Evolutionary conservation across 2,329 filamentous ascomycete species (phyloP).

Genomic region (Penicillium expansum): DNA sequence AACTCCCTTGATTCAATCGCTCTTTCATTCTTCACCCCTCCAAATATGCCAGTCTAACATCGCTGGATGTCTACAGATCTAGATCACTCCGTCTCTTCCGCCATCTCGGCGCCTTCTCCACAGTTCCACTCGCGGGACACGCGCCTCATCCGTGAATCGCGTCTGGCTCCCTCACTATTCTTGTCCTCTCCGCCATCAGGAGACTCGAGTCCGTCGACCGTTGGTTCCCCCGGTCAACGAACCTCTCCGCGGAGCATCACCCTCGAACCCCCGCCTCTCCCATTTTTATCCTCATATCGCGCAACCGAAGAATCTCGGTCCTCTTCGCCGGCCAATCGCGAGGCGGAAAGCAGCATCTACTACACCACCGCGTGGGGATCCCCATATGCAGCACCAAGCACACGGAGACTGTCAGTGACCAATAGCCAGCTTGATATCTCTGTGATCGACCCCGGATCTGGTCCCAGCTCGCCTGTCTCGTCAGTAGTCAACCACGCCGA

Average conservation of each 20-base stretch:
- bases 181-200: slow-evolving; percentile 37
- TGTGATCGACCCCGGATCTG: slow-evolving; percentile 39
- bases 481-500: slow-evolving; percentile 28
- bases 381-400: slow-evolving; percentile 69
- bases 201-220: slow-evolving; percentile 37
- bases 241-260: slow-evolving; percentile 28
- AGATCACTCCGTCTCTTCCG: slow-evolving; percentile 38
- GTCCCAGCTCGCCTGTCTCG: slow-evolving; percentile 36
- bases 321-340: slow-evolving; percentile 42
- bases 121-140: slow-evolving; percentile 29
- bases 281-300: slow-evolving; percentile 33
- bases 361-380: slow-evolving; percentile 88
- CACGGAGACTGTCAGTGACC: slow-evolving; percentile 41
- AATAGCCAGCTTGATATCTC: slow-evolving; percentile 49
- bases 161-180: slow-evolving; percentile 31
- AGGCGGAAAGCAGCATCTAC: slow-evolving; percentile 52
- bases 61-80: slow-evolving; percentile 32
- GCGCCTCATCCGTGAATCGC: slow-evolving; percentile 30
- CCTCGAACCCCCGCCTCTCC: slow-evolving; percentile 32
- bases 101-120: slow-evolving; percentile 38
- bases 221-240: slow-evolving; percentile 34
- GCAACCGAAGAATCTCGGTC: slow-evolving; percentile 36
- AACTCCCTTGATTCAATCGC: slow-evolving; percentile 6
- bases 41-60: slow-evolving; percentile 13
- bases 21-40: slow-evolving; percentile 3